Base-by-base conservation (phyloP, 164 flowering plant species). In the Santalum album region DNA sequence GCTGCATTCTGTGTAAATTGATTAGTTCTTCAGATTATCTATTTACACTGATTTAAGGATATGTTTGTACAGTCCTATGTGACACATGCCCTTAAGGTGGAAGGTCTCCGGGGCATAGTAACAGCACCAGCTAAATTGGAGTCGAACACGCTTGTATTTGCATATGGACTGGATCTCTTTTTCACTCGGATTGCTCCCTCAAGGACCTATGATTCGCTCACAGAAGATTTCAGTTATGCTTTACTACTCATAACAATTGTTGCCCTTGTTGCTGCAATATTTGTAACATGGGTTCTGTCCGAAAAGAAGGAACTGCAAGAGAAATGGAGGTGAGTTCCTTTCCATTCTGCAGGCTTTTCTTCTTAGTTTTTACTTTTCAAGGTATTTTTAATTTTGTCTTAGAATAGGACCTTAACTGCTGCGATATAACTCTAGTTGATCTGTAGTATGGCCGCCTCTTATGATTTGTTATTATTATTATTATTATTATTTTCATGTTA, bases 171-270 rank as follows among this genome's bases (percentile, higher is more conserved):
- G 50, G 99, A 92, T 70, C 86, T 89, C 59, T 89, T 87, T 27
- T 78, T 74, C 61, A 83, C 97, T 27, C 86, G 81, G 39, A 75
- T 92, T 44, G 95, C 99, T 57, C 96, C 97, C 12, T 92, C 97
- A 17, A 75, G 72, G 69, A 92, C 96, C 16, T 92, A 89, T 26
- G 97, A 92, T 59, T 89, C 97, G 6, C 87, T 92, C 54, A 92
- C 97, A 0, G 96, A 89, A 29, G 97, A 92, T 66, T 92, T 92
- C 68, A 89, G 83, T 67, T 92, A 89, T 50, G 96, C 99, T 12
- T 67, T 92, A 54, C 88, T 92, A 39, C 92, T 92, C 19, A 45
- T 92, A 35, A 92, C 99, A 7, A 89, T 89, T 12, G 76, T 82
- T 56, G 96, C 75, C 14, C 85, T 92, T 6, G 54, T 90, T 32